These are phyloP conservation scores for Salvia sclarea DNA, from an alignment of 305 asterid genomes.

Conservation along the genomic window DNA sequence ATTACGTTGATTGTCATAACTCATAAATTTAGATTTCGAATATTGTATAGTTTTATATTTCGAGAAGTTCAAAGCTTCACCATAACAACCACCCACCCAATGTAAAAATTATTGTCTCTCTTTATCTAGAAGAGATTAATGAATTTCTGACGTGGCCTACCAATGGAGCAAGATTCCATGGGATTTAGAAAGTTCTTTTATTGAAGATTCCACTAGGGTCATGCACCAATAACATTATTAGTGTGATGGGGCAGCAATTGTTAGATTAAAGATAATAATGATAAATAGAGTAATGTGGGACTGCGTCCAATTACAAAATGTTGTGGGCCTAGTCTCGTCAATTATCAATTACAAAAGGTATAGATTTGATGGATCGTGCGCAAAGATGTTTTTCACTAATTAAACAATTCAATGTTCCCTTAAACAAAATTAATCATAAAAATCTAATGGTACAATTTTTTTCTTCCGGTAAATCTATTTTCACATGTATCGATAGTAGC, in stretches of 20 bases:
- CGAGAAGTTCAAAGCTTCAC: background rate
- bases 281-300: background rate
- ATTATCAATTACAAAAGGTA: background rate
- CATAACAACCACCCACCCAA: background rate
- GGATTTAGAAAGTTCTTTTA: background rate
- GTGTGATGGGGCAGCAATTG: background rate
- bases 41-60: background rate
- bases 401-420: background rate
- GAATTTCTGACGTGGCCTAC: constrained; percentile 25
- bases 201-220: constrained; percentile 26
- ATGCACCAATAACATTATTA: constrained; percentile 8
- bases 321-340: background rate
- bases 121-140: background rate
- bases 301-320: constrained; percentile 3
- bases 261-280: too few relatives aligned
- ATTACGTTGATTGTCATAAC: background rate
- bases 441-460: background rate
- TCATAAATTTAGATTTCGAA: background rate
- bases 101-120: background rate
- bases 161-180: constrained; percentile 30
- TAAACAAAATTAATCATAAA: too few relatives aligned
- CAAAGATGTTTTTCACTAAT: background rate
- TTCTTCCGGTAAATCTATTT: background rate
- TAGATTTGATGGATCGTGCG: background rate
- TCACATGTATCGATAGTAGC: background rate